Evolutionary conservation across 2,329 filamentous ascomycete species (phyloP), one percentile per base, ranked within the genome.

Genomic region (Exophiala xenobiotica): DNA sequence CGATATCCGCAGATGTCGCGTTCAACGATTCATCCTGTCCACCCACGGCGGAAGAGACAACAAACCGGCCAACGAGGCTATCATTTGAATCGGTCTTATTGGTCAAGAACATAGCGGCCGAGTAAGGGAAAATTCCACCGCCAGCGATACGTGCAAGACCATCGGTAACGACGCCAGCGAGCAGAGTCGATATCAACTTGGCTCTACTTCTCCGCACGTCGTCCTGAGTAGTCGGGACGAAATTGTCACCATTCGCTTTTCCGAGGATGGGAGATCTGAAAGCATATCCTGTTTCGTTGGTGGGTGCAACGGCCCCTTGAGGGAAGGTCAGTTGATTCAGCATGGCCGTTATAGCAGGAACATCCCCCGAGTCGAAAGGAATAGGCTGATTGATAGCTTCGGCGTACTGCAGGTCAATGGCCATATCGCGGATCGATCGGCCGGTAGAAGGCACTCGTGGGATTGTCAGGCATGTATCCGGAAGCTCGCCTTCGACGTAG

Each of bases 321-420:
- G 40, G 22, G 14, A 51, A 50, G 12, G 41, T 44, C 3, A 33
- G 24, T 27, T 46, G 23, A 6, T 41, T 16, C 19, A 56, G 42
- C 54, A 56, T 56, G 24, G 46, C 49, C 8, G 41, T 6, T n/a
- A 56, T 39, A 6, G 46, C 50, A 7, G 49, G 49, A 3, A 26
- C 7, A 19, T 38, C 14, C 5, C 46, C 54, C 4, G n/a, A 7
- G 16, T 18, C 29, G 26, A 56, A 56, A 9, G 54, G 39, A 20
- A 56, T 56, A 9, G 40, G 39, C 33, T 56, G 54, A 18, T 56
- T 56, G 19, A 56, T 56, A 3, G 54, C 46, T 22, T 53, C 40
- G 4, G 54, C 54, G 22, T 53, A 56, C 18, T 48, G 49, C 19
- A 47, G n/a, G 26, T 46, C 38, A 38, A 56, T 56, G 26, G 54